Evolutionary conservation across 345 rosid species (phyloP), one percentile per base, ranked within the genome.

Genomic region (Eucalyptus pumila): DNA sequence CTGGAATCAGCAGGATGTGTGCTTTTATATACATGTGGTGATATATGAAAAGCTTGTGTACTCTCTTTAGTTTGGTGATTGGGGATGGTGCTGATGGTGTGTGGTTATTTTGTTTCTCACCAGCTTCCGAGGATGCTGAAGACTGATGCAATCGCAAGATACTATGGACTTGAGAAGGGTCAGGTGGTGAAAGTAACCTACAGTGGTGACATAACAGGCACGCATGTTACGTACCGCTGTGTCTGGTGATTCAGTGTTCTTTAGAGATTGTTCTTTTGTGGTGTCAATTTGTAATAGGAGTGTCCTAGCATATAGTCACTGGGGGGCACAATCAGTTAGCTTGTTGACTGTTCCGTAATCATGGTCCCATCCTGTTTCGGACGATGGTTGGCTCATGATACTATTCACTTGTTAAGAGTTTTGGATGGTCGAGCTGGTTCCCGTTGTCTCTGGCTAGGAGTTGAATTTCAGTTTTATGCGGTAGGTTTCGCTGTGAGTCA

Each of bases 101-200:
- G 47, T 30, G 65, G 23, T 87, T 56, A 49, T 76, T 44, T 42
- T 65, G 9, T 86, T 49, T 44, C 37, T 23, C 85, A 27, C n/a
- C 92, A 97, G 98, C 95, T 97, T 76, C 99, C 98, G 30, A 90
- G 94, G 81, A 89, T 97, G 94, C 89, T 92, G 49, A 89, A 88
- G 90, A 90, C 86, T 4, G 98, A 97, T 88, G 93, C 95, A 21
- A 93, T 91, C 44, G 95, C 94, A 24, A 87, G 93, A 81, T 95
- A 96, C 86, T 95, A 95, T 76, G 98, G 96, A 89, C 93, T 95
- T 26, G 90, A 95, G 94, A 94, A 90, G 93, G 97, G 98, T 51
- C 96, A 97, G 91, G 95, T 95, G 62, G 92, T 96, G 81, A 93
- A 96, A 89, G 90, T 96, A 40, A 91, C 90, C 4, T 94, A 95